Conservation (phyloP, 169 alveolate species). For the Eimeria sp. region DNA sequence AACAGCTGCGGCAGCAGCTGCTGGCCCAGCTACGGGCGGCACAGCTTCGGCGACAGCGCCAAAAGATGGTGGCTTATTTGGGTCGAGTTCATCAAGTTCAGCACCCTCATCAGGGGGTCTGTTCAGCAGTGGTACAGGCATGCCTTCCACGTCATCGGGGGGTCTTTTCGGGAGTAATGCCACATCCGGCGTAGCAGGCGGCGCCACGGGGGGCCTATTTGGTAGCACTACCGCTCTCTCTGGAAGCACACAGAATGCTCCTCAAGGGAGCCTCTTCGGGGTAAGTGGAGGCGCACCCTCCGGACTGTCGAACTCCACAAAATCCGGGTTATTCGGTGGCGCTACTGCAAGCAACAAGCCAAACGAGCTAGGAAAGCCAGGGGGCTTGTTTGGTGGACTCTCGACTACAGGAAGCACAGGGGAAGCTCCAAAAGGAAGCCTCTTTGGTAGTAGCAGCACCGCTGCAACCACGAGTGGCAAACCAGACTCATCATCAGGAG, state of each 20-base stretch:
- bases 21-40: background rate
- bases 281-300: constrained; percentile 59
- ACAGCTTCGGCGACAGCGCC: constrained; percentile 25
- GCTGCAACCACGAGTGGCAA: constrained; percentile 21
- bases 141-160: background rate
- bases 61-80: constrained; percentile 36
- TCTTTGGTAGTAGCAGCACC: constrained; percentile 30
- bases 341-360: constrained; percentile 22
- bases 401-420: constrained; percentile 27
- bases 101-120: constrained; percentile 12
- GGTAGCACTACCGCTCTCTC: constrained; percentile 29
- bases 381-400: constrained; percentile 56
- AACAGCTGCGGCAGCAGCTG: background rate
- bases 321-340: constrained; percentile 59
- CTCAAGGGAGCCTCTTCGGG: constrained; percentile 59
- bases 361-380: constrained; percentile 10
- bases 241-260: constrained; percentile 43
- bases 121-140: constrained; percentile 54
- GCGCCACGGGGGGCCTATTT: constrained; percentile 36
- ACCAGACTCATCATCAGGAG: constrained; percentile 13
- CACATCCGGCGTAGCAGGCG: background rate
- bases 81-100: background rate
- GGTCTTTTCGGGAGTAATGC: constrained; percentile 32
- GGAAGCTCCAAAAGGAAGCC: constrained; percentile 44
- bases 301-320: constrained; percentile 4